Conservation (phyloP, 306 rosid genomes). For the Gynostemma pentaphyllum region DNA sequence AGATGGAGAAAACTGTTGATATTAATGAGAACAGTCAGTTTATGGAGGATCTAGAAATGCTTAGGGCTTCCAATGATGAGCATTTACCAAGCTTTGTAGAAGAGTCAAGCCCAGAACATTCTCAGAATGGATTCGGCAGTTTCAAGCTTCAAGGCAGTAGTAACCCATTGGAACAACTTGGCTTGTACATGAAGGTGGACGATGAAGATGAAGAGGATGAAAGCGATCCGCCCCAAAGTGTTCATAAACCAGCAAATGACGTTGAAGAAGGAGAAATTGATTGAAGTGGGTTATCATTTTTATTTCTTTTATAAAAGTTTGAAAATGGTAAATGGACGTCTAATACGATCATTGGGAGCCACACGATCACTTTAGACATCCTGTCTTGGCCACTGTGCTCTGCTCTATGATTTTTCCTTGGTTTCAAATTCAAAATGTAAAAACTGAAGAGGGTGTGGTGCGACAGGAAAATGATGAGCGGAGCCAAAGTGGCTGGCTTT, state of each 20-base stretch:
- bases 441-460: neutral
- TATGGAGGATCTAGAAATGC: constrained; percentile 79
- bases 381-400: neutral
- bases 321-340: neutral
- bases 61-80: constrained; percentile 39
- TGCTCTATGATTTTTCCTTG: constrained; percentile 13
- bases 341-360: neutral
- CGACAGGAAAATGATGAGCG: constrained; percentile 11
- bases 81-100: constrained; percentile 37
- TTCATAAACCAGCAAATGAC: constrained; percentile 37
- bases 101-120: constrained; percentile 43
- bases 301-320: neutral
- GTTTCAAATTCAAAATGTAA: neutral
- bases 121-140: constrained; percentile 43
- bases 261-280: constrained; percentile 82
- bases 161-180: constrained; percentile 67
- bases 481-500: neutral
- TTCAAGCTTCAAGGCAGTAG: constrained; percentile 52
- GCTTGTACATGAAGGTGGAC: constrained; percentile 69
- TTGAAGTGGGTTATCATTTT: neutral
- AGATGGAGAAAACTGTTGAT: constrained; percentile 92
- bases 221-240: constrained; percentile 15
- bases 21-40: constrained; percentile 70
- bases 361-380: neutral
- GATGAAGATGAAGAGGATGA: constrained; percentile 80